phyloP scores from a whole-genome alignment of 2,329 filamentous ascomycete genomes.

The Calonectria henricotiae region DNA sequence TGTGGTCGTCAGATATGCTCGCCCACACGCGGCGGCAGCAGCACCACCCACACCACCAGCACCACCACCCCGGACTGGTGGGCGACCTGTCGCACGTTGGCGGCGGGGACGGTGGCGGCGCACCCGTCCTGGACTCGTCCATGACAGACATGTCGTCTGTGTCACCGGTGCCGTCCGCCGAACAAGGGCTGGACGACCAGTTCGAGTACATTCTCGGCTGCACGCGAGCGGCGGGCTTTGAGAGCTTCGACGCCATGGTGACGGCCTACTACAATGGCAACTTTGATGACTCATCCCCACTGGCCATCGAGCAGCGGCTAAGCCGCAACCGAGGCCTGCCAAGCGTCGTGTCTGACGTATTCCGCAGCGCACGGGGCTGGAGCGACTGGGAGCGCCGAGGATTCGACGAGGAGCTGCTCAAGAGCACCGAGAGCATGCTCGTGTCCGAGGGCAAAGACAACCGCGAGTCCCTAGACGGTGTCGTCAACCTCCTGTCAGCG shows the following conservation, averaged over 20 bases:
- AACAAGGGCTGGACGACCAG: slow-evolving; percentile 28
- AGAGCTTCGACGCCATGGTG: slow-evolving; percentile 33
- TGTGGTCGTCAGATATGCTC: slow-evolving; percentile 29
- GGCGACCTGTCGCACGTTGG: slow-evolving; percentile 14
- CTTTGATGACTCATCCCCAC: slow-evolving; percentile 29
- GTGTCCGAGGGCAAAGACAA: slow-evolving; percentile 27
- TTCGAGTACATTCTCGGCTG: slow-evolving; percentile 29
- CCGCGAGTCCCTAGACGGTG: slow-evolving; percentile 12
- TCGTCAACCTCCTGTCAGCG: slow-evolving; percentile 19
- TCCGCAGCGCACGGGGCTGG: slow-evolving; percentile 27
- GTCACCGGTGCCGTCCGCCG: slow-evolving; percentile 16
- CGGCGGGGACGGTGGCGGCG: slow-evolving; percentile 6
- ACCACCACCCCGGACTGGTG: slow-evolving; percentile 16
- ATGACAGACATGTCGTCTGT: slow-evolving; percentile 28
- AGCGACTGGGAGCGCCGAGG: slow-evolving; percentile 32
- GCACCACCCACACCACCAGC: slow-evolving; percentile 18
- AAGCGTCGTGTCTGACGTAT: slow-evolving; percentile 27
- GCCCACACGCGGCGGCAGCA: slow-evolving; percentile 11
- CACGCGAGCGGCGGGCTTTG: slow-evolving; percentile 27
- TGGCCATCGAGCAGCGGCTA: slow-evolving; percentile 27
- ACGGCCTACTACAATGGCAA: slow-evolving; percentile 34
- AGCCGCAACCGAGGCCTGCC: slow-evolving; percentile 33
- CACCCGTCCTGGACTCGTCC: slow-evolving; percentile 14
- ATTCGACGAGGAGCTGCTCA: slow-evolving; percentile 31
- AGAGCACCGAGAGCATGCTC: slow-evolving; percentile 31